Evolutionary conservation across 306 rosid species (phyloP).

Genomic region (Arachis hypogaea): DNA sequence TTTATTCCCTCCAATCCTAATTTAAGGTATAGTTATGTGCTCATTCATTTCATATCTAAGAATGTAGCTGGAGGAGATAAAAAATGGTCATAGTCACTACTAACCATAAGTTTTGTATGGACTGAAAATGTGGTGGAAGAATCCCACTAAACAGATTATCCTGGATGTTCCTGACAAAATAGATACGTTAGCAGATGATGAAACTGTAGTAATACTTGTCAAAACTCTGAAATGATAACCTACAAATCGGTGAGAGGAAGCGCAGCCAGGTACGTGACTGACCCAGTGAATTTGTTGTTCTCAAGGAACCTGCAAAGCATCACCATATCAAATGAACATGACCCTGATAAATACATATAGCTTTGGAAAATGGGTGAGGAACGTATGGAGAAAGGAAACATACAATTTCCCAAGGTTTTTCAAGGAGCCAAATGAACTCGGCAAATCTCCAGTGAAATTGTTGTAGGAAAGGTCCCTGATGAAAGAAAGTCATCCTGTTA

Average conservation of each 20-base stretch:
- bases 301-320: conserved; percentile 70
- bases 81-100: conserved; percentile 30
- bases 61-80: conserved; percentile 14
- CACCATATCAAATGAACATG: conserved; percentile 31
- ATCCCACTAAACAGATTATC: conserved; percentile 85
- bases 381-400: conserved; percentile 41
- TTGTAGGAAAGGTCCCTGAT: conserved; percentile 87
- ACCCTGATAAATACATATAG: conserved; percentile 3
- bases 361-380: conserved; percentile 10
- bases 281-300: conserved; percentile 80
- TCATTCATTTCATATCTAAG: conserved; percentile 11
- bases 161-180: conserved; percentile 73
- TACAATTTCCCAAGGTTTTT: conserved; percentile 66
- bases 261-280: conserved; percentile 77
- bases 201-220: background rate
- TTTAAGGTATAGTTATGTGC: conserved; percentile 15
- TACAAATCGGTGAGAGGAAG: conserved; percentile 87
- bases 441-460: conserved; percentile 84
- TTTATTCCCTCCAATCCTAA: conserved; percentile 84
- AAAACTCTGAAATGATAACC: conserved; percentile 33
- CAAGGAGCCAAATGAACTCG: conserved; percentile 88
- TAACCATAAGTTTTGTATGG: conserved; percentile 86
- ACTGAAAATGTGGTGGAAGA: conserved; percentile 73
- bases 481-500: conserved; percentile 31
- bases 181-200: conserved; percentile 34